Base-by-base conservation (phyloP, 306 rosid genomes). In the Casuarina glauca region DNA sequence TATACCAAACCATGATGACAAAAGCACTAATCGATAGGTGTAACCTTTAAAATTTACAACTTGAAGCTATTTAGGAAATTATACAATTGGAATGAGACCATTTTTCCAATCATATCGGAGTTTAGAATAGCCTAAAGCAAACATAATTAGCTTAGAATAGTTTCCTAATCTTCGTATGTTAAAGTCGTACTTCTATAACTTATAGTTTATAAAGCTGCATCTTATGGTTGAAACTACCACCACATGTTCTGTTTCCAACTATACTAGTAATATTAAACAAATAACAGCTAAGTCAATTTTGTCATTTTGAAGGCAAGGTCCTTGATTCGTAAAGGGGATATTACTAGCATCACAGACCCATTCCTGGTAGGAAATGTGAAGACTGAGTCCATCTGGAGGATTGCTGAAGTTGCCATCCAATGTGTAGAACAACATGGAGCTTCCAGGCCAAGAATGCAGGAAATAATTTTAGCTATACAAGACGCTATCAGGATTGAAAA, bases 391-490 rank as follows among this genome's bases (percentile, higher is more conserved):
- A 75, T 90, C 5, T 95, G 99, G 97, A 93, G 97, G 77, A 81
- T 95, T 20, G 97, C 97, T 15, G 97, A 93, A 86, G 88, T 90
- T 38, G 97, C 91, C 16, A 81, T 95, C 70, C 99, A 93, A 63
- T 91, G 99, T 81, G 94, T 95, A 51, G 91, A 95, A 61, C 93
- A 89, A 70, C 93, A 88, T 48, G 97, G 96, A 52, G 91, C 79
- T 44, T 85, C 87, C 6, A 88, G 98, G 86, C 98, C 98, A 26
- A 92, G 97, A 79, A 95, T 92, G 99, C 99, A 95, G 85, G 97
- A 95, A 79, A 90, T 93, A 50, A 93, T 95, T 44, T 57, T 91
- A 82, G 97, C 97, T 2, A 90, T 95, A 60, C 97, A 93, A 80
- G 99, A 95, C 67, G 97, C 99, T 53, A 61, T 80, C 15, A 95